Evolutionary conservation across 2,329 filamentous ascomycete species (phyloP).

Genomic region (Furcasterigmium furcatum): DNA sequence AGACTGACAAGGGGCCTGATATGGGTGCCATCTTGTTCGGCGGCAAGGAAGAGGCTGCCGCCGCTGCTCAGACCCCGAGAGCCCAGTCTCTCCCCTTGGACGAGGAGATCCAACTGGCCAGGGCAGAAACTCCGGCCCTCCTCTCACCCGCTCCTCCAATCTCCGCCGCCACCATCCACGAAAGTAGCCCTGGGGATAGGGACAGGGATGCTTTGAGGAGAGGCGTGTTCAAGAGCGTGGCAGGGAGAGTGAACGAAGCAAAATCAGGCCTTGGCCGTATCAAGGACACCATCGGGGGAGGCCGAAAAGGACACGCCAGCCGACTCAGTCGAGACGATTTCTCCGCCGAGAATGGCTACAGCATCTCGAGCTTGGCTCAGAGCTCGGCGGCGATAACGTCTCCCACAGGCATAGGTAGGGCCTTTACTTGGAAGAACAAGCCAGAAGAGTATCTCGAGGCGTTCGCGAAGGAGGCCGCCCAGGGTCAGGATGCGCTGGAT

Average conservation of each 20-base stretch:
- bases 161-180: slow-evolving; percentile 42
- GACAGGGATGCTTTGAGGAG: slow-evolving; percentile 60
- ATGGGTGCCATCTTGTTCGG: slow-evolving; percentile 47
- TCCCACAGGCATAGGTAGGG: slow-evolving; percentile 39
- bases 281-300: slow-evolving; percentile 74
- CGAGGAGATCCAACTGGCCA: slow-evolving; percentile 43
- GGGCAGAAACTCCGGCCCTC: slow-evolving; percentile 38
- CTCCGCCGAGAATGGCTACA: slow-evolving; percentile 31
- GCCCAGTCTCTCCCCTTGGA: slow-evolving; percentile 49
- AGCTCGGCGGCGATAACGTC: slow-evolving; percentile 27
- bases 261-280: slow-evolving; percentile 80
- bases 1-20: slow-evolving; percentile 45
- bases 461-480: slow-evolving; percentile 10
- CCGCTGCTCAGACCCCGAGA: slow-evolving; percentile 35
- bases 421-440: slow-evolving; percentile 63
- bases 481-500: slow-evolving; percentile 3
- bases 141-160: slow-evolving; percentile 40
- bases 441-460: slow-evolving; percentile 52
- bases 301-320: slow-evolving; percentile 47
- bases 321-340: slow-evolving; percentile 57
- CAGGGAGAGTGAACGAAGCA: slow-evolving; percentile 75
- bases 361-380: slow-evolving; percentile 30
- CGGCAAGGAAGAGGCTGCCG: slow-evolving; percentile 43
- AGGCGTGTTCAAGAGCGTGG: slow-evolving; percentile 74
- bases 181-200: slow-evolving; percentile 31